Evolutionary conservation across 371 early-diverging fungal species (phyloP), one percentile per base, ranked within the genome.

Genomic region (Lichtheimia hyalospora): DNA sequence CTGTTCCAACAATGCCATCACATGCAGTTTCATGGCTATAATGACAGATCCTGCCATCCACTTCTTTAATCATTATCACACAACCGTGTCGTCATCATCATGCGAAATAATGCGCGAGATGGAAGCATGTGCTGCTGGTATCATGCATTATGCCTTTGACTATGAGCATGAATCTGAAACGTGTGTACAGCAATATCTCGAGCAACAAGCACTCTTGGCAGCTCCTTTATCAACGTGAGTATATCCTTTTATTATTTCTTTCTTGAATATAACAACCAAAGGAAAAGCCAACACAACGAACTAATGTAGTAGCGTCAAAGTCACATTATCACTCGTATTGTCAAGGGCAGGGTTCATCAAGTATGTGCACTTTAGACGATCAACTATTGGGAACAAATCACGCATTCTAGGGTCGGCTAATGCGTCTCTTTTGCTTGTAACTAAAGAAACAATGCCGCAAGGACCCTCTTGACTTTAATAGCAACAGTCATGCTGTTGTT

Each of bases 141-240:
- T 34, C 10, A 34, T 34, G 34, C 34, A 34, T 34, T 34, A 34
- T 34, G 34, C 34, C 34, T 34, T 34, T 34, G 34, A 34, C 34
- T 34, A 34, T 8, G 10, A 24, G 23, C 41, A 39, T 43, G 56
- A 55, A 20, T 25, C 25, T 15, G 56, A 42, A 15, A 42, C 13
- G 16, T 41, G 43, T 55, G 56, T 55, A n/a, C 56, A 27, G 21
- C 56, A 55, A 16, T 41, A 55, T 7, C 20, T 55, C 5, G 56
- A 55, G 21, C 27, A 55, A 24, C 56, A 41, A 39, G 16, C 41
- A 27, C 16, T 41, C 6, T 6, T 55, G 7, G 39, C 25, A 3
- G 24, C 56, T 13, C 41, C 56, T 10, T 21, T 46, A 7, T 21
- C n/a, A 46, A n/a, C n/a, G 46, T 46, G 46, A n/a, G 46, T 46